Evolutionary conservation across 805 yeast species (phyloP).

Genomic region (Kluyveromyces dobzhanskii): DNA sequence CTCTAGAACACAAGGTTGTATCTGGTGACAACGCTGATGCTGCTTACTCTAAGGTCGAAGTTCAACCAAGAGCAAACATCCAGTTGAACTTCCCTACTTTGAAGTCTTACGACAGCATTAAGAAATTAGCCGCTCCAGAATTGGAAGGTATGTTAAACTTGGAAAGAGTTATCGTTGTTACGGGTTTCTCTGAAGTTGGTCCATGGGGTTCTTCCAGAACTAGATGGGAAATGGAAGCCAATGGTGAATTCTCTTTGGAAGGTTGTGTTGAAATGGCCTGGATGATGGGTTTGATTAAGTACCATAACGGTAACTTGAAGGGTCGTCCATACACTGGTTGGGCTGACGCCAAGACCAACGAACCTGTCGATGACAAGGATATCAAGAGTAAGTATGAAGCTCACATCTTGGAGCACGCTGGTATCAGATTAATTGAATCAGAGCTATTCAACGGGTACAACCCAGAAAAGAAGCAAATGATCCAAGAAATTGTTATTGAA

Average conservation of each 20-base stretch:
- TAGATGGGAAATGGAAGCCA: conserved; percentile 98
- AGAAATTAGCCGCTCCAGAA: conserved; percentile 53
- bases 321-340: conserved; percentile 86
- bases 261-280: conserved; percentile 99
- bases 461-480: conserved; percentile 84
- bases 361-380: conserved; percentile 91
- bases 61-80: conserved; percentile 93
- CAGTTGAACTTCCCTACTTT: conserved; percentile 87
- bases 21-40: conserved; percentile 85
- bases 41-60: conserved; percentile 65
- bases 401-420: conserved; percentile 83
- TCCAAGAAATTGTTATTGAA: conserved; percentile 94
- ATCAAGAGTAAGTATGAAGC: conserved; percentile 88
- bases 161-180: conserved; percentile 86
- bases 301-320: conserved; percentile 67
- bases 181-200: conserved; percentile 98
- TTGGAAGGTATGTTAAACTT: conserved; percentile 88
- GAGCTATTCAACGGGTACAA: conserved; percentile 91
- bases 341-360: conserved; percentile 90
- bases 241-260: conserved; percentile 90
- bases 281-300: conserved; percentile 97
- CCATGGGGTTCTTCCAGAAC: conserved; percentile 99
- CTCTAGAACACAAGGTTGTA: conserved; percentile 73
- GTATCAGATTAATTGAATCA: conserved; percentile 95
- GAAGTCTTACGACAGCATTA: conserved; percentile 68